Evolutionary conservation across 2,329 filamentous ascomycete genomes (phyloP).

Genomic region (Cladophialophora immunda): DNA sequence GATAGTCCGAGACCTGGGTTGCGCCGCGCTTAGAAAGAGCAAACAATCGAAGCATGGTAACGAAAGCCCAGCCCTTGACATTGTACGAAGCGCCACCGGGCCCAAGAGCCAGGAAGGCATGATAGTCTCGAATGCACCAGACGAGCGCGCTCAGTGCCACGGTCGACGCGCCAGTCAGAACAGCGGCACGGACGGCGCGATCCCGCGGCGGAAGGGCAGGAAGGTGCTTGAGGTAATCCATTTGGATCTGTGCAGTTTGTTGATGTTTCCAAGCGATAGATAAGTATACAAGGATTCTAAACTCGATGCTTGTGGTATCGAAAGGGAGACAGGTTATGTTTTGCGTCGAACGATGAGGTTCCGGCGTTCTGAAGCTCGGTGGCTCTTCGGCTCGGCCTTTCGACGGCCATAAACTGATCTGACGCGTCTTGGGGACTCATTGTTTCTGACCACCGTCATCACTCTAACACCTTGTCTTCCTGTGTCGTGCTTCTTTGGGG

Average conservation of each 20-base stretch:
- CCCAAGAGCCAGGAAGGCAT: constrained; percentile 46
- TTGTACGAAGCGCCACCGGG: constrained; percentile 48
- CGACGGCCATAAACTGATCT: no score
- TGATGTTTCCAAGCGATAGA: not conserved
- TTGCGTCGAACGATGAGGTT: not conserved
- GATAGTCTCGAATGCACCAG: constrained; percentile 44
- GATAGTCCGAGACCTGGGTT: constrained; percentile 16
- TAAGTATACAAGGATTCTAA: not conserved
- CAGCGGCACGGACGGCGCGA: not conserved
- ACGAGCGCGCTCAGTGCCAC: constrained; percentile 2
- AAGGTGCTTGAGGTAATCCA: constrained; percentile 15
- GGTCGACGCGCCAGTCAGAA: not conserved
- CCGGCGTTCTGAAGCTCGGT: not conserved
- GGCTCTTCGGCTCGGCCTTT: not conserved
- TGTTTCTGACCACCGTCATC: no score
- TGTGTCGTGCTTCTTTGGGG: no score
- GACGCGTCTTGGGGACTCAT: not conserved
- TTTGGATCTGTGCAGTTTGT: not conserved
- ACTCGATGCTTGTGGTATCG: not conserved
- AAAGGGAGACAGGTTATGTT: not conserved
- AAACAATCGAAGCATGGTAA: constrained; percentile 15
- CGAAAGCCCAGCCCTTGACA: constrained; percentile 45
- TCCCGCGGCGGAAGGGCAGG: not conserved
- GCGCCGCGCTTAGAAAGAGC: constrained; percentile 17
- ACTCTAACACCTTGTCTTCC: not conserved